These are phyloP conservation scores for Leptoxyphium fumago DNA, from an alignment of 2,329 filamentous ascomycete species.

Conservation along the genomic window DNA sequence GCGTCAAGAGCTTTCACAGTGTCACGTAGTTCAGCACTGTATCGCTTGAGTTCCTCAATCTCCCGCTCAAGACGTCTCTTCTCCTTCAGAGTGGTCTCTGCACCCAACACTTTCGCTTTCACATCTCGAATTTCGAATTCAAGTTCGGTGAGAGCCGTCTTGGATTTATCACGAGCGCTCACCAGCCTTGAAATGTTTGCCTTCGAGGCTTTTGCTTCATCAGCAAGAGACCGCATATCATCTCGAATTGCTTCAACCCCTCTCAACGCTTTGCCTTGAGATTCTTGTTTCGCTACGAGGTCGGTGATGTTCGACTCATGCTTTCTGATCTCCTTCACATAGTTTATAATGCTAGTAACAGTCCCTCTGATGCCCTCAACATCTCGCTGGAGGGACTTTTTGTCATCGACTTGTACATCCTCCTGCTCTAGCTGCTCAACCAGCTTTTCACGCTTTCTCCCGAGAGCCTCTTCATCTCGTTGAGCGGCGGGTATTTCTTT, in stretches of 20 bases:
- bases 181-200: constrained; percentile 50
- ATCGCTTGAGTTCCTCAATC: constrained; percentile 57
- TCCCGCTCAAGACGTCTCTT: constrained; percentile 57
- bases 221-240: constrained; percentile 50
- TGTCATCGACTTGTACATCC: constrained; percentile 50
- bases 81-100: constrained; percentile 64
- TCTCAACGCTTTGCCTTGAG: constrained; percentile 42
- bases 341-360: constrained; percentile 59
- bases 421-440: constrained; percentile 40
- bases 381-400: constrained; percentile 52
- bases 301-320: constrained; percentile 61
- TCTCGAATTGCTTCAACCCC: constrained; percentile 75
- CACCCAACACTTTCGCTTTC: constrained; percentile 54
- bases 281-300: constrained; percentile 60
- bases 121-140: constrained; percentile 68
- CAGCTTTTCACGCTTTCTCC: constrained; percentile 22
- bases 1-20: constrained; percentile 54
- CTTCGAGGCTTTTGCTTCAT: constrained; percentile 52
- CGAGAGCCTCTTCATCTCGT: constrained; percentile 44
- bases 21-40: constrained; percentile 54
- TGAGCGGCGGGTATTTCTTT: constrained; percentile 57
- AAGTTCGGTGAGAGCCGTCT: constrained; percentile 46
- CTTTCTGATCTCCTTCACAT: constrained; percentile 54
- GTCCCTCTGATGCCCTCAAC: constrained; percentile 64
- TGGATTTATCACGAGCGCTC: constrained; percentile 55